phyloP scores from a whole-genome alignment of 352 stramenopile genomes.

The Phytophthora constricta region DNA sequence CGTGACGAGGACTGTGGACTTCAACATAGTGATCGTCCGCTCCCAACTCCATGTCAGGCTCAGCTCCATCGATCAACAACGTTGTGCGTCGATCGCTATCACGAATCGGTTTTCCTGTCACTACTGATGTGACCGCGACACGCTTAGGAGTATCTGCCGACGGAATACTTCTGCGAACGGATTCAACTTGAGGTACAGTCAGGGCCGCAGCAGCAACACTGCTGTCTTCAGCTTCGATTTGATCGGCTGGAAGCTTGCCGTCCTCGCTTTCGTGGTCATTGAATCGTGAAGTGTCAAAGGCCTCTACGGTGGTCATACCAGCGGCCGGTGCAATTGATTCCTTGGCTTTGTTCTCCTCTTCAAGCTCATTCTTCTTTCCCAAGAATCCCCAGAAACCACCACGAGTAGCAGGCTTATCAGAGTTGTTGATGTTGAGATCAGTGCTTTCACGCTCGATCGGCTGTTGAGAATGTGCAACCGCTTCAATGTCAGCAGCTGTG shows the following conservation, averaged over 20 bases:
- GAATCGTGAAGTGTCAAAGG: neutral
- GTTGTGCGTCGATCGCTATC: conserved; percentile 44
- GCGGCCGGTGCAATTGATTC: neutral
- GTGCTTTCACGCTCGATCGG: conserved; percentile 10
- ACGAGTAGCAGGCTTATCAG: conserved; percentile 1
- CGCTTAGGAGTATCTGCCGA: conserved; percentile 6
- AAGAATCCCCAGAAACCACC: conserved; percentile 28
- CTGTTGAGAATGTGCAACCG: conserved; percentile 6
- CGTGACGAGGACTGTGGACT: conserved; percentile 28
- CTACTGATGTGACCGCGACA: neutral
- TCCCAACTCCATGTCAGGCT: conserved; percentile 28
- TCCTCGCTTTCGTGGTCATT: conserved; percentile 6
- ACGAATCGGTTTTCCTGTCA: conserved; percentile 19
- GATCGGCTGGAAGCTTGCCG: neutral
- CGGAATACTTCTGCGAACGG: conserved; percentile 15
- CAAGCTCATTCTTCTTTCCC: conserved; percentile 22
- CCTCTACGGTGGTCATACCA: neutral
- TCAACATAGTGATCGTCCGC: conserved; percentile 35
- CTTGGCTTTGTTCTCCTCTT: neutral
- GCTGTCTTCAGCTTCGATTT: neutral
- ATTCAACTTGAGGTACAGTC: conserved; percentile 11
- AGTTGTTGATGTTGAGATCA: neutral
- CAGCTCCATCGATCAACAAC: conserved; percentile 35
- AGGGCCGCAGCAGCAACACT: neutral
- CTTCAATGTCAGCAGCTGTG: conserved; percentile 1